Percentiles rank a stretch among this genome's conserved stretches.
Conservation (phyloP, 2,329 filamentous ascomycete species). For the Penicillium sp. region DNA sequence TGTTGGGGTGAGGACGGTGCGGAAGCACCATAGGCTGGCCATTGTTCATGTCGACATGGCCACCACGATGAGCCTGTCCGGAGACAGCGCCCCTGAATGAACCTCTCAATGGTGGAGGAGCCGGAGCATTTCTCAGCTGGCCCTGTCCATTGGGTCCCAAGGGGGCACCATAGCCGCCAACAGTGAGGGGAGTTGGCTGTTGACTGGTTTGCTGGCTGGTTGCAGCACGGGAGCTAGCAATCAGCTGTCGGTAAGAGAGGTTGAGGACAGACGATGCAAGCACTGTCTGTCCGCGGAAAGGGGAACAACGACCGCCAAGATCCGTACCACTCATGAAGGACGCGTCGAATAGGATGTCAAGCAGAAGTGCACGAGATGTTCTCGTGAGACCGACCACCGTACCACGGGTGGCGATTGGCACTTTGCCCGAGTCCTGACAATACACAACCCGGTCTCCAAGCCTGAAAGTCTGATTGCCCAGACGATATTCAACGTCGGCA, state of each 20-base stretch:
- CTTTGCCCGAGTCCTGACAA: slow-evolving; percentile 88
- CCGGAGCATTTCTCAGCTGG: slow-evolving; percentile 63
- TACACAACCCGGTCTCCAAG: slow-evolving; percentile 94
- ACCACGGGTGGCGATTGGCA: slow-evolving; percentile 88
- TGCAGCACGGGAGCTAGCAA: slow-evolving; percentile 60
- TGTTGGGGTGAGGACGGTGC: slow-evolving; percentile 41
- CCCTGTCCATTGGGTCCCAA: slow-evolving; percentile 63
- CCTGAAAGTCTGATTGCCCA: slow-evolving; percentile 80
- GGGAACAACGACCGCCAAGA: slow-evolving; percentile 84
- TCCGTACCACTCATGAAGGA: slow-evolving; percentile 98
- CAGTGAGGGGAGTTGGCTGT: slow-evolving; percentile 60
- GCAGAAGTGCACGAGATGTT: slow-evolving; percentile 77
- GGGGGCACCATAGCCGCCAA: slow-evolving; percentile 63
- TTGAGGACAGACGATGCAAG: slow-evolving; percentile 88
- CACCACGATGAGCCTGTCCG: slow-evolving; percentile 51
- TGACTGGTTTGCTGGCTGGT: slow-evolving; percentile 59
- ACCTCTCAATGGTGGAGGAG: slow-evolving; percentile 64
- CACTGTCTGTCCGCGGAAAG: slow-evolving; percentile 93
- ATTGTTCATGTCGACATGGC: slow-evolving; percentile 39
- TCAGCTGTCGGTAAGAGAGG: slow-evolving; percentile 78
- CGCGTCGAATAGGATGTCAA: slow-evolving; percentile 92
- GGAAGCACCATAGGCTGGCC: slow-evolving; percentile 37
- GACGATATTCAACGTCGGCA: slow-evolving; percentile 90
- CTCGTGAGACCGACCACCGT: slow-evolving; percentile 95
- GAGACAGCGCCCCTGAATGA: slow-evolving; percentile 64